Conservation (phyloP, 345 rosid species). For the Camelina laxa region DNA sequence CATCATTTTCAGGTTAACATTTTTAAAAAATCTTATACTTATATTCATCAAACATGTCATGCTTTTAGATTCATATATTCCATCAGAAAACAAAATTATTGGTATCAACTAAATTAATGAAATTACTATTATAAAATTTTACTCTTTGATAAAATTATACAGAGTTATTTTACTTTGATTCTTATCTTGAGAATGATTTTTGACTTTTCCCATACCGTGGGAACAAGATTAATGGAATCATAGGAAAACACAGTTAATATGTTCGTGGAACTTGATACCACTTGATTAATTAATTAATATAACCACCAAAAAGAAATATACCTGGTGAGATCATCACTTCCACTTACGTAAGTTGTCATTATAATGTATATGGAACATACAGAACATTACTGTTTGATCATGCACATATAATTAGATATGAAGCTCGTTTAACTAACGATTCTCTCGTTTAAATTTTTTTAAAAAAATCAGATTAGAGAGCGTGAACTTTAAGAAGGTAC, state of each 20-base stretch:
- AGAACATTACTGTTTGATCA: constrained; percentile 22
- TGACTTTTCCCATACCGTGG: constrained; percentile 35
- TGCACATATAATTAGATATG: constrained; percentile 18
- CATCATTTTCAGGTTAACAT: constrained; percentile 68
- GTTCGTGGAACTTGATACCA: constrained; percentile 39
- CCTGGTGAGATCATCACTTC: constrained; percentile 38
- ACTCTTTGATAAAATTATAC: neutral
- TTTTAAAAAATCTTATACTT: neutral
- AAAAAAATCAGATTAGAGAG: constrained; percentile 64
- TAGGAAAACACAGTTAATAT: constrained; percentile 21
- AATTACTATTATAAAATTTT: neutral
- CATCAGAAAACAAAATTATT: neutral
- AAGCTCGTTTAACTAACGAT: constrained; percentile 20
- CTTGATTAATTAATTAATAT: constrained; percentile 30
- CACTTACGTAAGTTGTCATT: constrained; percentile 42
- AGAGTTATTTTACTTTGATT: constrained; percentile 22
- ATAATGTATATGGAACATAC: constrained; percentile 14
- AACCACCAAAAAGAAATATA: constrained; percentile 16
- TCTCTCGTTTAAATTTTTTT: neutral
- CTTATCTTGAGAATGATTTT: constrained; percentile 20
- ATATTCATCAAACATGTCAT: neutral
- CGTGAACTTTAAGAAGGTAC: constrained; percentile 63
- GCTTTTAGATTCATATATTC: constrained; percentile 4
- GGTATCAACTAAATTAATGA: neutral
- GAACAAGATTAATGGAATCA: constrained; percentile 44